Conservation (phyloP, 2,329 filamentous ascomycete species). For the Epichloe brachyelytri region DNA sequence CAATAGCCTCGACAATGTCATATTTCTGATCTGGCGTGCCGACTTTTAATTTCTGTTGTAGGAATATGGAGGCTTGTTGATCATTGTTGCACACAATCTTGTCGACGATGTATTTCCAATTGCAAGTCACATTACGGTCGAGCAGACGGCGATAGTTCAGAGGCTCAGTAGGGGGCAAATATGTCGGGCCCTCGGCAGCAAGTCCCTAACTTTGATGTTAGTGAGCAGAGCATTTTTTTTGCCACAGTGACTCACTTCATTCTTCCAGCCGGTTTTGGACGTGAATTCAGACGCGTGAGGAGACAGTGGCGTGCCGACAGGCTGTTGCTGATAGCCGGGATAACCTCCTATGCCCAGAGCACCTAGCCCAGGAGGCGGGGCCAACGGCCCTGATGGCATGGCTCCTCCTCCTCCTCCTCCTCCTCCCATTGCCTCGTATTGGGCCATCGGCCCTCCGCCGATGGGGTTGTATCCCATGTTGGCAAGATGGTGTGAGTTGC, state of each 20-base stretch:
- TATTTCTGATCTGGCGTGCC: constrained; percentile 92
- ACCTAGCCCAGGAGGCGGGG: constrained; percentile 21
- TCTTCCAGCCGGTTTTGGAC: constrained; percentile 41
- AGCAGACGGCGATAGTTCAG: constrained; percentile 92
- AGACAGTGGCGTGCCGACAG: constrained; percentile 53
- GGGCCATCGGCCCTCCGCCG: constrained; percentile 16
- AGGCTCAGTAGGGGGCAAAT: constrained; percentile 80
- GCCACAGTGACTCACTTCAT: constrained; percentile 29
- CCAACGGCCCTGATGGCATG: constrained; percentile 21
- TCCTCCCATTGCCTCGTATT: constrained; percentile 24
- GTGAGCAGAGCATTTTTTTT: neutral
- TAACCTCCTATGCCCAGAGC: constrained; percentile 31
- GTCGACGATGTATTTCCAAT: constrained; percentile 99
- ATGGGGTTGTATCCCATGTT: constrained; percentile 20
- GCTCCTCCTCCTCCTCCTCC: constrained; percentile 17
- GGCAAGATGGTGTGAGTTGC: constrained; percentile 20
- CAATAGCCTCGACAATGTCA: constrained; percentile 93
- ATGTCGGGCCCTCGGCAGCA: constrained; percentile 53
- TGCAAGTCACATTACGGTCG: constrained; percentile 91
- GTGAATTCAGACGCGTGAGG: constrained; percentile 66
- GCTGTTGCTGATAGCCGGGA: constrained; percentile 39
- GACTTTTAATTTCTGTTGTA: constrained; percentile 97
- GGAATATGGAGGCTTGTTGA: constrained; percentile 95
- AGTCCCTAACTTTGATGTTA: constrained; percentile 14
- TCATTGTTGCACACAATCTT: constrained; percentile 99